phyloP scores from a whole-genome alignment of 108 stramenopile species.

The Thalassiosira profunda region DNA sequence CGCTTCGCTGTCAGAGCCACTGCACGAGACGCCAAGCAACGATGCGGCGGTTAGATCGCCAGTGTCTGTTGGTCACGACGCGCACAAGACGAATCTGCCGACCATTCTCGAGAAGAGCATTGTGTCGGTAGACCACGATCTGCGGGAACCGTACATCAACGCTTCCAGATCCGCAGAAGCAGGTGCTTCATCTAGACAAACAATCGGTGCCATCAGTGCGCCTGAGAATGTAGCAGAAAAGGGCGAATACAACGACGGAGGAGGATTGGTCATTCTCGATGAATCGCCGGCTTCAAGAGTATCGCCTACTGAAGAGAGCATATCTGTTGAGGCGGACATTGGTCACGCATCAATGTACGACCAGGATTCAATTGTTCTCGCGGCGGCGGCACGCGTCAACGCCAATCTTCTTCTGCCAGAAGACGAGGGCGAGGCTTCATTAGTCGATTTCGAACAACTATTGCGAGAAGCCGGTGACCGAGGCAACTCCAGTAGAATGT shows the following conservation, averaged over 20 bases:
- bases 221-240: background rate
- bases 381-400: slow-evolving; percentile 21
- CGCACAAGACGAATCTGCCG: background rate
- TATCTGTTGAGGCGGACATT: background rate
- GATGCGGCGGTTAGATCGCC: too few species aligned
- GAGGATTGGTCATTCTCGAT: slow-evolving; percentile 10
- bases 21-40: too few species aligned
- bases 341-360: slow-evolving; percentile 16
- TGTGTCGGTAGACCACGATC: slow-evolving; percentile 4
- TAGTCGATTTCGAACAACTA: slow-evolving; percentile 50
- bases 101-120: background rate
- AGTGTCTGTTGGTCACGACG: background rate
- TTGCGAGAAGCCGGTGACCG: slow-evolving; percentile 56
- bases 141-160: background rate
- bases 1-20: background rate
- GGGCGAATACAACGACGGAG: slow-evolving; percentile 4
- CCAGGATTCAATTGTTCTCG: slow-evolving; percentile 28
- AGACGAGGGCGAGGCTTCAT: background rate
- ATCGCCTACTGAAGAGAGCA: background rate
- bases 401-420: background rate
- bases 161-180: background rate
- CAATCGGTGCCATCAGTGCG: background rate
- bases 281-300: background rate
- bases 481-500: background rate
- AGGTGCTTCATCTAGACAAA: background rate